These are phyloP conservation scores for Achaetomiella virescens DNA, from an alignment of 495 filamentous ascomycete species.

Conservation along the genomic window DNA sequence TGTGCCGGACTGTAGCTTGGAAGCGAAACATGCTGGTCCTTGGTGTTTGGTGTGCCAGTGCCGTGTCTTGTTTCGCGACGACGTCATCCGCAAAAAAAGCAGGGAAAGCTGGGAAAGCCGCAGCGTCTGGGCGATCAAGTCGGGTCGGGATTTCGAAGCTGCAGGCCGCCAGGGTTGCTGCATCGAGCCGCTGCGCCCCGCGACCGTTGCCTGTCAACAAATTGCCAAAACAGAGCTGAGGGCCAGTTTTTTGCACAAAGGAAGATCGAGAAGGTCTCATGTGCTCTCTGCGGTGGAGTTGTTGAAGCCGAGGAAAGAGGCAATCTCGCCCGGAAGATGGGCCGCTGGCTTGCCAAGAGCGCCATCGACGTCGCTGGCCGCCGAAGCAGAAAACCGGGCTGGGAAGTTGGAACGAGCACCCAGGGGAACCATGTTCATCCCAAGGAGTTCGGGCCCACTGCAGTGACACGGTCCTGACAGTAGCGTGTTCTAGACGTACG, in stretches of 20 bases:
- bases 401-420: constrained; percentile 15
- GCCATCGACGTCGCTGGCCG: constrained; percentile 16
- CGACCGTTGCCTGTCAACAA: constrained; percentile 3
- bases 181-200: neutral
- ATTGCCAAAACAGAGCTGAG: no score
- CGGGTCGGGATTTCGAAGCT: neutral
- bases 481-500: constrained; percentile 13
- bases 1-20: neutral
- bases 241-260: no score
- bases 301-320: neutral
- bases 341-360: constrained; percentile 7
- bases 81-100: constrained; percentile 5
- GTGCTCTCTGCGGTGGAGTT: neutral
- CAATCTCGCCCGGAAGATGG: neutral
- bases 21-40: neutral
- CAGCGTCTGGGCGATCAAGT: neutral
- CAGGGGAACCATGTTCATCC: constrained; percentile 18
- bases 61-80: neutral
- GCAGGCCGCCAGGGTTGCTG: neutral
- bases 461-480: constrained; percentile 12
- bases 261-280: no score
- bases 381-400: constrained; percentile 9
- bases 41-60: neutral
- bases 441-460: constrained; percentile 16
- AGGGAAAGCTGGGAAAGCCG: neutral